A percentile compares a stretch with the other conserved stretches of the same genome.
phyloP scores from a whole-genome alignment of 805 yeast species.

The Candida succiphila region DNA sequence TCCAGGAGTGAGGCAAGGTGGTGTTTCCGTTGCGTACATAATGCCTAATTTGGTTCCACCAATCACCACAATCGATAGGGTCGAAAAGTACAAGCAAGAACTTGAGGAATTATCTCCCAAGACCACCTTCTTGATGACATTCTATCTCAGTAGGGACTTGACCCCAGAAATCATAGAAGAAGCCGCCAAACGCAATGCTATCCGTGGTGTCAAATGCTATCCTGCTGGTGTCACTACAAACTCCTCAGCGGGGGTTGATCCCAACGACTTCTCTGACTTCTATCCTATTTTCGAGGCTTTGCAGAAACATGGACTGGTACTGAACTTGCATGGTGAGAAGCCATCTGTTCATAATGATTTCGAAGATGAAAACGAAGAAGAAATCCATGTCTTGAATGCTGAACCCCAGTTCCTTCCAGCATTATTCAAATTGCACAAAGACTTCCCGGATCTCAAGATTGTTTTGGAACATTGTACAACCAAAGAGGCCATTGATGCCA shows the following conservation, averaged over 20 bases:
- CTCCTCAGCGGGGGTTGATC: constrained; percentile 85
- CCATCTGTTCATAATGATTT: constrained; percentile 40
- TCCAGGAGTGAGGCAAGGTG: constrained; percentile 87
- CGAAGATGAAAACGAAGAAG: constrained; percentile 34
- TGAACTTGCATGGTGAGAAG: constrained; percentile 93
- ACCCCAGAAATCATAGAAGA: constrained; percentile 79
- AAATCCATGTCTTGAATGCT: constrained; percentile 87
- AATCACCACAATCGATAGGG: constrained; percentile 65
- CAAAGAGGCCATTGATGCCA: constrained; percentile 72
- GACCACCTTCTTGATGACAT: constrained; percentile 86
- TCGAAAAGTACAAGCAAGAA: constrained; percentile 53
- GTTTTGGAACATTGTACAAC: constrained; percentile 95
- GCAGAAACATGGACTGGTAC: constrained; percentile 67
- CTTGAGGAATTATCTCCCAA: constrained; percentile 62
- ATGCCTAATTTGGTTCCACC: constrained; percentile 98
- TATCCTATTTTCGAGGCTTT: constrained; percentile 86
- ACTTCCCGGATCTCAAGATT: constrained; percentile 80
- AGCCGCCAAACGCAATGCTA: constrained; percentile 61
- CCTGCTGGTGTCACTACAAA: constrained; percentile 99
- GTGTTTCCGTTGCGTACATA: constrained; percentile 81
- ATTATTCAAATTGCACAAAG: constrained; percentile 60
- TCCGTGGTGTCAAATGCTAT: constrained; percentile 89
- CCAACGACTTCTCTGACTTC: constrained; percentile 79
- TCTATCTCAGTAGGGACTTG: constrained; percentile 67
- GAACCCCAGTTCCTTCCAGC: constrained; percentile 92